Conservation (phyloP, 495 filamentous ascomycete species). For the Aspergillus panamensis region DNA sequence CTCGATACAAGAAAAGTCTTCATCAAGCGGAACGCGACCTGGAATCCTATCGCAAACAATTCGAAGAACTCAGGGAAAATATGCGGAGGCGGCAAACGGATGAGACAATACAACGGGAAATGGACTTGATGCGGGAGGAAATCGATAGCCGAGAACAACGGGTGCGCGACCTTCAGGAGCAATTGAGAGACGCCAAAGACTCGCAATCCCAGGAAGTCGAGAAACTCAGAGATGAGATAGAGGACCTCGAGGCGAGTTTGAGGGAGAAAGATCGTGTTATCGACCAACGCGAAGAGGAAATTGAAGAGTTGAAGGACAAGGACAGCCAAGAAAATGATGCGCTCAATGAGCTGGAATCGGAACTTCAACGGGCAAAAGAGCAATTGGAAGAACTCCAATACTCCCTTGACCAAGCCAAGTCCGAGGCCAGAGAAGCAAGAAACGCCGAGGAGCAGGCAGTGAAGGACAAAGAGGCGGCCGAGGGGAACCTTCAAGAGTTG, state of each 20-base stretch:
- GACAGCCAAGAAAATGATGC: conserved; percentile 50
- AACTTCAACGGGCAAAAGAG: conserved; percentile 53
- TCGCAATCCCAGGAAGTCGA: conserved; percentile 54
- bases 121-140: conserved; percentile 57
- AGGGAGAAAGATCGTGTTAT: conserved; percentile 63
- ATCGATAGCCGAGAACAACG: conserved; percentile 54
- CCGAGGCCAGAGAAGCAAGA: conserved; percentile 55
- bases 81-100: conserved; percentile 70
- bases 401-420: conserved; percentile 49
- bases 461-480: conserved; percentile 52
- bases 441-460: conserved; percentile 60
- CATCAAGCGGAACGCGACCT: conserved; percentile 74
- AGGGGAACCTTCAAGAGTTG: conserved; percentile 54
- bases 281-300: conserved; percentile 62
- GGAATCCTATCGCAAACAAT: conserved; percentile 71
- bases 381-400: conserved; percentile 60
- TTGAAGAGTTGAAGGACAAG: conserved; percentile 57
- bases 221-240: conserved; percentile 62
- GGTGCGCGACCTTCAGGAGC: conserved; percentile 44
- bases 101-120: conserved; percentile 57
- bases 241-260: conserved; percentile 62
- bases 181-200: conserved; percentile 43
- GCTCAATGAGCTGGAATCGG: conserved; percentile 48
- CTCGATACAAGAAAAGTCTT: conserved; percentile 76
- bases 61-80: conserved; percentile 74